phyloP scores from a whole-genome alignment of 2,329 filamentous ascomycete genomes.

The Penicillium sp. region DNA sequence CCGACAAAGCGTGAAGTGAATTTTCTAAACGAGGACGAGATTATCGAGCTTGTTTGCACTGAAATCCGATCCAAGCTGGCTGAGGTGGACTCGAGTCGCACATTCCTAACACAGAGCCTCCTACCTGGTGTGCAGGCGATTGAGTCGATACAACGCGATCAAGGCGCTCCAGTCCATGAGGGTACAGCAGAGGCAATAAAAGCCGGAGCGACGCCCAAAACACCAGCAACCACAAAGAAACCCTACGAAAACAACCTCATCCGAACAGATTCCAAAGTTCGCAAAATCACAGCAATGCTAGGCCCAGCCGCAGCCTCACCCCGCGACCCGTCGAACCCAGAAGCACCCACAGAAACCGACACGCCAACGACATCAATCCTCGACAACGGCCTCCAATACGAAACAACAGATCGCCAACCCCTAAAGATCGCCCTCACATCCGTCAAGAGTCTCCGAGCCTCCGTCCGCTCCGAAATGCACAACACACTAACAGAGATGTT shows the following conservation, averaged over 20 bases:
- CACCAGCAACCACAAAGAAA: conserved; percentile 39
- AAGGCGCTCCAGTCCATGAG: conserved; percentile 17
- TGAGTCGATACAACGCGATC: conserved; percentile 24
- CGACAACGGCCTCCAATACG: conserved; percentile 58
- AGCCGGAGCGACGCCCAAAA: conserved; percentile 30
- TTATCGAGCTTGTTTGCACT: conserved; percentile 75
- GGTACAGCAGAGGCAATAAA: conserved; percentile 30
- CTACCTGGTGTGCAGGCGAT: conserved; percentile 57
- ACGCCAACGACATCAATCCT: conserved; percentile 18
- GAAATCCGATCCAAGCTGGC: conserved; percentile 69
- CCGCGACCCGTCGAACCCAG: conserved; percentile 20
- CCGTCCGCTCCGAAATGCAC: conserved; percentile 74
- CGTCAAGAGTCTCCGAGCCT: conserved; percentile 70
- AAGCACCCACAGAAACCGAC: conserved; percentile 27
- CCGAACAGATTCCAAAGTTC: conserved; percentile 74
- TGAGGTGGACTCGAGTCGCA: conserved; percentile 83
- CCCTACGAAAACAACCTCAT: conserved; percentile 80
- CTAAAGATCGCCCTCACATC: conserved; percentile 69
- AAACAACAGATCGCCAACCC: conserved; percentile 59
- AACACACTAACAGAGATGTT: conserved; percentile 79
- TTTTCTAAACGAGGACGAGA: conserved; percentile 94
- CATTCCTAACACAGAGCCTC: conserved; percentile 86
- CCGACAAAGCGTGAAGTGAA: conserved; percentile 95
- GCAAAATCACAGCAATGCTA: conserved; percentile 96
- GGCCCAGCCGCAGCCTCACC: conserved; percentile 40